These are phyloP conservation scores for Maudiozyma serrabonitensis DNA, from an alignment of 805 yeast species.

Conservation along the genomic window DNA sequence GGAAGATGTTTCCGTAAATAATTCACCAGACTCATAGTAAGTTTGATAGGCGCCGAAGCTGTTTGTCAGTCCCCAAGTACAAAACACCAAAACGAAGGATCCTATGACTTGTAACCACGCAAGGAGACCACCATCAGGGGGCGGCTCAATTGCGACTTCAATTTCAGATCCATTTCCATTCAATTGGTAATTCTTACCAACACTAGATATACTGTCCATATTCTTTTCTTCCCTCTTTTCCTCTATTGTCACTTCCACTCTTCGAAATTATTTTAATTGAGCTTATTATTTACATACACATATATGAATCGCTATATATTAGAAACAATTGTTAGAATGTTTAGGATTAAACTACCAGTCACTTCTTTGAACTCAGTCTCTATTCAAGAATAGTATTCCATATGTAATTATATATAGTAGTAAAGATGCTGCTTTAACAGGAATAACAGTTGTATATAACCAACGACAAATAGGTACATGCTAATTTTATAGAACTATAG, in stretches of 20 bases:
- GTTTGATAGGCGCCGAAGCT: constrained; percentile 1
- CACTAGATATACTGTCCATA: not conserved
- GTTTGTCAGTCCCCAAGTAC: not conserved
- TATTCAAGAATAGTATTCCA: too few relatives aligned
- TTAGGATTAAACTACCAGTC: too few relatives aligned
- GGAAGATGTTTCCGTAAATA: not conserved
- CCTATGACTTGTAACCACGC: not conserved
- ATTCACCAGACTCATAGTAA: not conserved
- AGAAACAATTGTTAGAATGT: too few relatives aligned
- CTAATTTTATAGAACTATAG: too few relatives aligned
- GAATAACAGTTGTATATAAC: too few relatives aligned
- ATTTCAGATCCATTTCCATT: not conserved
- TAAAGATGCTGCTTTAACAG: too few relatives aligned
- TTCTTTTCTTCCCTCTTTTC: not conserved
- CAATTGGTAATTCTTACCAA: not conserved
- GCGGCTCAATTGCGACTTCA: not conserved
- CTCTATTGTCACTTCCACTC: not conserved
- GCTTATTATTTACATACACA: too few relatives aligned
- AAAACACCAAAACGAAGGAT: not conserved
- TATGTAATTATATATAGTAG: too few relatives aligned
- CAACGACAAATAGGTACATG: too few relatives aligned
- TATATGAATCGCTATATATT: too few relatives aligned
- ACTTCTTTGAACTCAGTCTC: too few relatives aligned
- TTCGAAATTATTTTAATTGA: too few relatives aligned
- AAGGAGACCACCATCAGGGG: not conserved